Evolutionary conservation across 352 stramenopile species (phyloP), one percentile per base, ranked within the genome.

Genomic region (Phytophthora constricta): DNA sequence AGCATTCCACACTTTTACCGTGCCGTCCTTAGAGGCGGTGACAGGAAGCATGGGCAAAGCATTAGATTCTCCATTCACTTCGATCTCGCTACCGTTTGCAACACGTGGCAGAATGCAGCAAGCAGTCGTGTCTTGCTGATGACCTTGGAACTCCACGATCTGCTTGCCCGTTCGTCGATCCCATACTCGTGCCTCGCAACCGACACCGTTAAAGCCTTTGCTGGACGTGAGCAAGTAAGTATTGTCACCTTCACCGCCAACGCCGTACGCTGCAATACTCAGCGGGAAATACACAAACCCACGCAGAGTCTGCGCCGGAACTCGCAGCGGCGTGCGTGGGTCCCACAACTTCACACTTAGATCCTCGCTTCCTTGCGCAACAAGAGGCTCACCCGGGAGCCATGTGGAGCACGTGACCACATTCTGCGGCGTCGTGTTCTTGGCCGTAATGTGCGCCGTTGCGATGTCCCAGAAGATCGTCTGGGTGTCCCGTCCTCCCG

Each of bases 231-330:
- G 47, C 10, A 96, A 20, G 57, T 93, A 91, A 4, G 74, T 74
- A 3, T 65, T 79, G 25, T 91, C 80, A 26, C 27, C 17, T 0
- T 72, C 56, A 31, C 41, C 26, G 16, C 26, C 63, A 16, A 22
- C 49, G 4, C 33, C 11, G 52, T 58, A 67, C 4, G 66, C 70
- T 11, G 70, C 81, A 56, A 96, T 71, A 22, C 82, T 79, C 14
- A 95, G 65, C 0, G 89, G 82, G 55, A 95, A 95, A 70, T 96
- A 93, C 23, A 95, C 72, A 61, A 90, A 95, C 26, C 89, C 87
- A 8, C 72, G 70, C 11, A 93, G 72, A 13, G 62, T 84, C 49
- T 95, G 80, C 10, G 55, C 60, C 11, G 84, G 84, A 8, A 79
- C 50, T 2, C 83, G 77, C 26, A 92, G 64, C 4, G 68, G 58